These are phyloP conservation scores for Ceratocystis ficicola DNA, from an alignment of 2,329 filamentous ascomycete species.

Conservation along the genomic window DNA sequence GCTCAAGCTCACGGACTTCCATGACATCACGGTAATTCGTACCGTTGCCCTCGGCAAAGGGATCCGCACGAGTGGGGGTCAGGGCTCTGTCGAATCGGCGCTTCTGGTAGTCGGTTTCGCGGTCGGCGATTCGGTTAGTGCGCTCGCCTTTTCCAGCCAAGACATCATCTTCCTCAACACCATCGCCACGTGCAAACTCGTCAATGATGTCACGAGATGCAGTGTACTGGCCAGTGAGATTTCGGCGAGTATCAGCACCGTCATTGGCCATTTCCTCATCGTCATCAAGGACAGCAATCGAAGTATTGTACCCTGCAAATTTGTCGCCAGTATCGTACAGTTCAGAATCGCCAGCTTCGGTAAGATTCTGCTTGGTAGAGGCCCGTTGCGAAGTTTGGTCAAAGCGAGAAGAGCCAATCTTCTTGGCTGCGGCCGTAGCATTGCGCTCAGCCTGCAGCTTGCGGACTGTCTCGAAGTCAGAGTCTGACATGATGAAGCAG, in stretches of 20 bases:
- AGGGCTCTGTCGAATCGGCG: slow-evolving; percentile 79
- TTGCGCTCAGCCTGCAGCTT: slow-evolving; percentile 90
- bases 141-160: slow-evolving; percentile 72
- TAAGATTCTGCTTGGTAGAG: slow-evolving; percentile 83
- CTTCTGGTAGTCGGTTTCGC: slow-evolving; percentile 96
- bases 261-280: slow-evolving; percentile 71
- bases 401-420: slow-evolving; percentile 61
- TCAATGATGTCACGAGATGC: slow-evolving; percentile 85
- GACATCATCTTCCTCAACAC: slow-evolving; percentile 85
- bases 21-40: slow-evolving; percentile 82
- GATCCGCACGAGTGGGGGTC: slow-evolving; percentile 74
- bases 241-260: slow-evolving; percentile 58
- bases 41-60: slow-evolving; percentile 65
- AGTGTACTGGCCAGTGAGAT: slow-evolving; percentile 89
- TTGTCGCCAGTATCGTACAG: slow-evolving; percentile 77
- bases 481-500: slow-evolving; percentile 50
- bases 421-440: slow-evolving; percentile 62
- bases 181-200: slow-evolving; percentile 75
- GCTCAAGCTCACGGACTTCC: slow-evolving; percentile 78
- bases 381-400: slow-evolving; percentile 67
- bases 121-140: slow-evolving; percentile 77
- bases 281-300: slow-evolving; percentile 65
- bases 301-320: slow-evolving; percentile 82
- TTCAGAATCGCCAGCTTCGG: slow-evolving; percentile 74
- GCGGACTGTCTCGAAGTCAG: slow-evolving; percentile 78